These are phyloP conservation scores for Trapa incisa DNA, from an alignment of 345 rosid genomes.

Conservation along the genomic window DNA sequence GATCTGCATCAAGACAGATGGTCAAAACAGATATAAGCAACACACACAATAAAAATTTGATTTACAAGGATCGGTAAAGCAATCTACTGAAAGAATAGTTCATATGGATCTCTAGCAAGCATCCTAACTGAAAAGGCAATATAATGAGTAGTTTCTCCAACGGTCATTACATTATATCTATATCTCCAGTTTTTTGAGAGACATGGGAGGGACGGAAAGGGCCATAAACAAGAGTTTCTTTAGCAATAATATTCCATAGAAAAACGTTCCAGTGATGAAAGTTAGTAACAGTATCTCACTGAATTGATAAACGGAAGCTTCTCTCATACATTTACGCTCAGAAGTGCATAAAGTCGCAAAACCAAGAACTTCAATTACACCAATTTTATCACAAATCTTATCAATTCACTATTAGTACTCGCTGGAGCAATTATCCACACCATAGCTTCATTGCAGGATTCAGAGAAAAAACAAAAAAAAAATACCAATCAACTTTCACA, in stretches of 20 bases:
- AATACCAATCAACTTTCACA: neutral
- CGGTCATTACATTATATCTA: neutral
- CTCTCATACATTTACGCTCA: neutral
- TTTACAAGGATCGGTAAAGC: neutral
- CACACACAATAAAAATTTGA: constrained; percentile 3
- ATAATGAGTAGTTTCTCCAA: neutral
- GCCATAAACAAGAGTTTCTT: neutral
- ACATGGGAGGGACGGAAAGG: neutral
- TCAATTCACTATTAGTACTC: neutral
- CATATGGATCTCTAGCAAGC: neutral
- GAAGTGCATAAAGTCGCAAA: neutral
- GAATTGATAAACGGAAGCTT: neutral
- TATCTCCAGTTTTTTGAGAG: neutral
- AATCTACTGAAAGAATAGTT: neutral
- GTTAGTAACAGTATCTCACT: neutral
- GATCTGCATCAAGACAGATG: constrained; percentile 40
- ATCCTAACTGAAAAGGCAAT: neutral
- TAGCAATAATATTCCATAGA: neutral
- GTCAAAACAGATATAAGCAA: constrained; percentile 11
- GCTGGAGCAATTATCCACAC: neutral
- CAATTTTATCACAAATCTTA: no score
- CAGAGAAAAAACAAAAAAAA: no score
- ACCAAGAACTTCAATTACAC: neutral
- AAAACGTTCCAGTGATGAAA: neutral
- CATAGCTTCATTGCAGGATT: neutral